Evolutionary conservation across 495 filamentous ascomycete species (phyloP), one percentile per base, ranked within the genome.

Genomic region (Xylaria flabelliformis): DNA sequence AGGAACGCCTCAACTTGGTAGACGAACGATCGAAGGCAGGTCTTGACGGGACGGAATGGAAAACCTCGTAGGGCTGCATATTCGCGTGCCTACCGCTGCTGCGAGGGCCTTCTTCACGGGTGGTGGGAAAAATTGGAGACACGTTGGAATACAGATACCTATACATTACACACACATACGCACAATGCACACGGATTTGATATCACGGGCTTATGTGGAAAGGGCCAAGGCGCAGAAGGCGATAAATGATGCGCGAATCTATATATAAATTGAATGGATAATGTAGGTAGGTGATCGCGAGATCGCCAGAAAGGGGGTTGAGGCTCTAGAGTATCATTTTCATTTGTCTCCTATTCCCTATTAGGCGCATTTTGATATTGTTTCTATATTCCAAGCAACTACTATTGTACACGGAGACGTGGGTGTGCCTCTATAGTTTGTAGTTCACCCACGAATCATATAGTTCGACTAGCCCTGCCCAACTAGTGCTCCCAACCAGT

Each of bases 61-160:
- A 44, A 8, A 42, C 67, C 39, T 69, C 24, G 41, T 69, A 69
- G 67, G 67, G 67, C 67, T 69, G 67, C 67, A 69, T 58, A 59
- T 59, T 61, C 67, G 53, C 67, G n/a, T 68, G 51, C 19, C 36
- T 44, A 36, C 51, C 51, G 51, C 51, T 29, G 24, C 51, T 69
- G 67, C 67, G 67, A 61, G 67, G 67, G 41, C 51, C 53, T 69
- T 69, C 39, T 21, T 59, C 13, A 15, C 9, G 21, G 51, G 29
- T 21, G 36, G 2, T 34, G 51, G 24, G 17, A 42, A 50, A 50
- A 34, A 34, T 36, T 44, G 44, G 63, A 50, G 17, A 65, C 39
- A 24, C 0, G n/a, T 39, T 42, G 10, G 39, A 12, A 39, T 8
- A 39, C 36, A 39, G 36, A 39, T 39, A 39, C 36, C 26, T 29